These are phyloP conservation scores for Dactylellina cionopaga DNA, from an alignment of 2,329 filamentous ascomycete genomes.

Conservation along the genomic window DNA sequence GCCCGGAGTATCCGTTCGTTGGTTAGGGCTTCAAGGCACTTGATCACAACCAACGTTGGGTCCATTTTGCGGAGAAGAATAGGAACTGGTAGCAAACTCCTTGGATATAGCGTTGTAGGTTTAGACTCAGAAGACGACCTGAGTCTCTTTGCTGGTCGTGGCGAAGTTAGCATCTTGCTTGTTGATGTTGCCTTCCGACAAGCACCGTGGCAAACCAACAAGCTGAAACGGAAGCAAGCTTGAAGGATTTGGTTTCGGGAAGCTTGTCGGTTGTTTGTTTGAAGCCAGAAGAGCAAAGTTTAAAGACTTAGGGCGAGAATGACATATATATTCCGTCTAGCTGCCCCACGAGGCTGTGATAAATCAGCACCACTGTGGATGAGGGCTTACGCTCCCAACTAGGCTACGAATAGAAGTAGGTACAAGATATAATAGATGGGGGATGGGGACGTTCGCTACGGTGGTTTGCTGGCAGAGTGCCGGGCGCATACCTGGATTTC, in stretches of 20 bases:
- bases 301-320: not conserved
- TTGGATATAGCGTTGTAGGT: slow-evolving; percentile 5
- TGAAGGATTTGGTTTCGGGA: slow-evolving; percentile 21
- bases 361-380: not conserved
- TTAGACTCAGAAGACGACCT: slow-evolving; percentile 41
- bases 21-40: slow-evolving; percentile 32
- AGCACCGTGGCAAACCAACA: not conserved
- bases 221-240: not conserved
- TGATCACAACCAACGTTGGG: slow-evolving; percentile 10
- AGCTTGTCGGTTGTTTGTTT: not conserved
- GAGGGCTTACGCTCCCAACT: not conserved
- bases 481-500: slow-evolving; percentile 20
- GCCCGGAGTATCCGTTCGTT: slow-evolving; percentile 34
- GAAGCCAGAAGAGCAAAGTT: not conserved
- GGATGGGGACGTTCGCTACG: not conserved
- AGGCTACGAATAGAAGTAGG: slow-evolving; percentile 12
- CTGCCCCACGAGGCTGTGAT: slow-evolving; percentile 4
- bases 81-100: slow-evolving; percentile 1
- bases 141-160: slow-evolving; percentile 41
- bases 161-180: slow-evolving; percentile 24
- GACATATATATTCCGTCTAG: not conserved
- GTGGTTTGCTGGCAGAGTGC: slow-evolving; percentile 8
- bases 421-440: slow-evolving; percentile 1
- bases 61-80: slow-evolving; percentile 42
- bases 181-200: not conserved